Percentiles rank a stretch among this genome's conserved stretches.
phyloP scores from a whole-genome alignment of 2,329 filamentous ascomycete species.

The Apiospora aurea region DNA sequence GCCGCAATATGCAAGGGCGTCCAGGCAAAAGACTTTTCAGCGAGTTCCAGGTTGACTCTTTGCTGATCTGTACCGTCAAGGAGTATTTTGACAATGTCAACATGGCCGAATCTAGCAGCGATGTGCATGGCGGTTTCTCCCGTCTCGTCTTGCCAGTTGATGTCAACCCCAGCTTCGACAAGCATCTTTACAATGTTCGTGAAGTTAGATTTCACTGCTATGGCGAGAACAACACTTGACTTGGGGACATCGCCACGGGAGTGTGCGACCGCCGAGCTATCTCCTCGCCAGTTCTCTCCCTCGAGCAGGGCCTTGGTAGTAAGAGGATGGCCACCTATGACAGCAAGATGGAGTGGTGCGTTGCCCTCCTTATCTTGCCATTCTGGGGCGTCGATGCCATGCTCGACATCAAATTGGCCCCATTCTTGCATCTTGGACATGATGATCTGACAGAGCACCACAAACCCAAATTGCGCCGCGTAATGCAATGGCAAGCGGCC shows the following conservation, averaged over 20 bases:
- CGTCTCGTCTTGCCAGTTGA: constrained; percentile 90
- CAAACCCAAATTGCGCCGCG: constrained; percentile 92
- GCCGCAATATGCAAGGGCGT: constrained; percentile 93
- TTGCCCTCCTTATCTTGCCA: constrained; percentile 96
- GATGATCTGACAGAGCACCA: constrained; percentile 86
- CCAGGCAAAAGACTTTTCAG: constrained; percentile 89
- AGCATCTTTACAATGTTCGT: constrained; percentile 84
- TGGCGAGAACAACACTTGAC: constrained; percentile 84
- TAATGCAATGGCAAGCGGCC: constrained; percentile 91
- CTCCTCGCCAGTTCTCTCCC: constrained; percentile 78
- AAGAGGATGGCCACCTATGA: constrained; percentile 87
- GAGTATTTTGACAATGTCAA: constrained; percentile 79
- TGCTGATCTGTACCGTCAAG: constrained; percentile 74
- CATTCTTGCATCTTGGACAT: constrained; percentile 90
- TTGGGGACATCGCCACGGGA: constrained; percentile 76
- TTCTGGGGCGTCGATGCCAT: constrained; percentile 83
- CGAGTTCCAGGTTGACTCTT: constrained; percentile 77
- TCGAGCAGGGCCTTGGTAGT: constrained; percentile 84
- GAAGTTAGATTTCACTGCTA: constrained; percentile 90
- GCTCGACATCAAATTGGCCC: constrained; percentile 82
- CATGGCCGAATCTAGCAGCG: constrained; percentile 87
- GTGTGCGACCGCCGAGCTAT: constrained; percentile 65
- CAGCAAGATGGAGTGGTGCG: constrained; percentile 89
- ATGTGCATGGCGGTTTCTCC: constrained; percentile 93
- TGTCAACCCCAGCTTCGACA: constrained; percentile 87